Evolutionary conservation across 1,139 yeast species (phyloP).

Genomic region (Suhomyces bolitotheri): DNA sequence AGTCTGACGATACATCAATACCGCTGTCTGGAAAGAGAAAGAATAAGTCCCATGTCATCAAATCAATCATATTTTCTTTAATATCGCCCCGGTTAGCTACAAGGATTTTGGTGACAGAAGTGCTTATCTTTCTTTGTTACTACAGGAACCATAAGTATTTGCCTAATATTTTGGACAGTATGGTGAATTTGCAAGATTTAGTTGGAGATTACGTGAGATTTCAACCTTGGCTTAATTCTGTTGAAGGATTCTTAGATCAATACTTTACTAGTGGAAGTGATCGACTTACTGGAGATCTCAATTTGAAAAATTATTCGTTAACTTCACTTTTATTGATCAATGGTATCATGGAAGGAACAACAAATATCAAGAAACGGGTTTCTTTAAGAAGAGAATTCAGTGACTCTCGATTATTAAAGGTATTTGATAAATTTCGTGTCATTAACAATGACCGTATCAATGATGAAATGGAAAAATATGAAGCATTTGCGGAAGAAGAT

Average conservation of each 20-base stretch:
- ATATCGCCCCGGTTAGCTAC: slow-evolving; percentile 45
- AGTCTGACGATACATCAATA: slow-evolving; percentile 14
- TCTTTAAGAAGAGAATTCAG: slow-evolving; percentile 41
- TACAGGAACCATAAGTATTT: slow-evolving; percentile 26
- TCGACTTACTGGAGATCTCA: slow-evolving; percentile 21
- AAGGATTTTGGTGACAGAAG: slow-evolving; percentile 44
- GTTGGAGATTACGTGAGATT: slow-evolving; percentile 39
- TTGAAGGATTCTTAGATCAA: slow-evolving; percentile 39
- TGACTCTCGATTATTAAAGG: slow-evolving; percentile 38
- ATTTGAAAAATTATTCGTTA: slow-evolving; percentile 43
- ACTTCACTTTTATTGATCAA: slow-evolving; percentile 48
- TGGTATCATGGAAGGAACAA: slow-evolving; percentile 41
- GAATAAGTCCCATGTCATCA: slow-evolving; percentile 35
- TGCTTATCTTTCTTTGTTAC: slow-evolving; percentile 39
- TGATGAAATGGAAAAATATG: slow-evolving; percentile 49
- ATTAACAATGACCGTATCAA: slow-evolving; percentile 42
- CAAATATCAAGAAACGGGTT: slow-evolving; percentile 31
- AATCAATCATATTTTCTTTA: slow-evolving; percentile 39
- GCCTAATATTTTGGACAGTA: slow-evolving; percentile 33
- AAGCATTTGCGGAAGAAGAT: slow-evolving; percentile 44
- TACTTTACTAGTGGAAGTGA: slow-evolving; percentile 24
- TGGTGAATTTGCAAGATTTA: slow-evolving; percentile 37
- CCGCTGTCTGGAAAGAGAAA: slow-evolving; percentile 13
- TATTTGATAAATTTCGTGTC: slow-evolving; percentile 40
- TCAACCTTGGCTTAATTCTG: slow-evolving; percentile 45